Percentiles rank a stretch among this genome's conserved stretches.
These are phyloP conservation scores for Jackrogersella minutella DNA, from an alignment of 495 filamentous ascomycete genomes.

Conservation along the genomic window DNA sequence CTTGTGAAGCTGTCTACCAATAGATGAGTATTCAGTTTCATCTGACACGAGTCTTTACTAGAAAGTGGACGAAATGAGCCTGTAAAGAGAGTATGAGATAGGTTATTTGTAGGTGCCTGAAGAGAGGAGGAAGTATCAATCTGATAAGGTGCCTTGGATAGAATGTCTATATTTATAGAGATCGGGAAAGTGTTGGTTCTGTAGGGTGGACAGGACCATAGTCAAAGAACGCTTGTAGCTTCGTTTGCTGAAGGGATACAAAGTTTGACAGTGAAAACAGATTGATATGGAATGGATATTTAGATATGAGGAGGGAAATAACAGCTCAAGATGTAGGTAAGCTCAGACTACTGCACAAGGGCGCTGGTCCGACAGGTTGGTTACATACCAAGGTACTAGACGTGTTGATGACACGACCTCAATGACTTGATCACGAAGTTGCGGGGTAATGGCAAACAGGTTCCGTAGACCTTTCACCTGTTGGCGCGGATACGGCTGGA, in stretches of 20 bases:
- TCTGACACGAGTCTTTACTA: neutral
- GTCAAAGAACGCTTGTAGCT: neutral
- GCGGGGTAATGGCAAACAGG: slow-evolving; percentile 19
- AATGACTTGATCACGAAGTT: neutral
- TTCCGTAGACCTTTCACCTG: neutral
- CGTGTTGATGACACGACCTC: slow-evolving; percentile 1
- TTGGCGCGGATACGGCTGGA: neutral
- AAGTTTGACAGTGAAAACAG: slow-evolving; percentile 7
- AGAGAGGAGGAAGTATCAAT: neutral
- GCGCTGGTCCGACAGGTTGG: neutral
- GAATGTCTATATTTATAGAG: slow-evolving; percentile 4
- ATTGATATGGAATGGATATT: slow-evolving; percentile 3
- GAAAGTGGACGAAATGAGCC: neutral
- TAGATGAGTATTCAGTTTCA: neutral
- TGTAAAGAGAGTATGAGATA: slow-evolving; percentile 12
- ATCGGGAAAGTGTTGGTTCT: neutral
- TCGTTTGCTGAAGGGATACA: slow-evolving; percentile 6
- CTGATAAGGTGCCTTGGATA: neutral
- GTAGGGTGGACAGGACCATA: neutral
- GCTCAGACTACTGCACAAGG: slow-evolving; percentile 5
- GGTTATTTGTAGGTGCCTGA: neutral
- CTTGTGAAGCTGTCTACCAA: too few relatives aligned
- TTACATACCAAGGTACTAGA: slow-evolving; percentile 19
- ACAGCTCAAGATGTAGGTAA: neutral
- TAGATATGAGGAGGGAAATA: neutral